A percentile compares a stretch with the other conserved stretches of the same genome.
phyloP scores from a whole-genome alignment of 352 stramenopile genomes.

The Phytophthora citricola region DNA sequence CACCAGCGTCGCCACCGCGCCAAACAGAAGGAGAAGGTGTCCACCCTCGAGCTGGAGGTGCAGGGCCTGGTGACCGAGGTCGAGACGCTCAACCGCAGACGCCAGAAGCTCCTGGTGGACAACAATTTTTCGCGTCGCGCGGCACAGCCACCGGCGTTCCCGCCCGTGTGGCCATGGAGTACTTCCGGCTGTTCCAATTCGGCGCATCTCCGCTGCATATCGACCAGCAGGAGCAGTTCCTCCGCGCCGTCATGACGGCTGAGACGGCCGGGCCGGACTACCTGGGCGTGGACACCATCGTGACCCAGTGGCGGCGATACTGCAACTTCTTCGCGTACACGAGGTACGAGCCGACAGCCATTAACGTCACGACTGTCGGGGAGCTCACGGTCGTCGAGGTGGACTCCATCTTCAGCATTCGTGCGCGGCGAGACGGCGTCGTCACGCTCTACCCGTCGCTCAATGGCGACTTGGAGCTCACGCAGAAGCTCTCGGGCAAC shows the following conservation, averaged over 20 bases:
- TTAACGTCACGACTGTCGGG: constrained; percentile 40
- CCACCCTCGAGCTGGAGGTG: constrained; percentile 53
- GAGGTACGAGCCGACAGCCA: constrained; percentile 37
- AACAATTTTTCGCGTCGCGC: constrained; percentile 46
- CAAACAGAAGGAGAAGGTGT: constrained; percentile 56
- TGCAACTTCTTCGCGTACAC: constrained; percentile 53
- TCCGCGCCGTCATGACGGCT: constrained; percentile 56
- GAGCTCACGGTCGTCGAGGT: constrained; percentile 58
- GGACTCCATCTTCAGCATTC: constrained; percentile 45
- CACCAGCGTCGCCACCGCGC: constrained; percentile 69
- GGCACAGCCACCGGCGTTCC: constrained; percentile 37
- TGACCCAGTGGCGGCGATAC: constrained; percentile 65
- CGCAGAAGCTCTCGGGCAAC: constrained; percentile 56
- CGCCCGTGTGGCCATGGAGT: constrained; percentile 51
- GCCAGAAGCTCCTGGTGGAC: constrained; percentile 39
- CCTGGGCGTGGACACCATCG: constrained; percentile 52
- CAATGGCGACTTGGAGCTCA: constrained; percentile 44
- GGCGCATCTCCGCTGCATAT: constrained; percentile 35
- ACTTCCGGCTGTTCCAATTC: constrained; percentile 62
- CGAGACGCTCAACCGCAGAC: constrained; percentile 35
- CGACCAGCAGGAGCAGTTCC: constrained; percentile 56
- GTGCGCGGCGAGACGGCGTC: constrained; percentile 49
- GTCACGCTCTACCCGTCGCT: constrained; percentile 54
- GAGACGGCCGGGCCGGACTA: constrained; percentile 59
- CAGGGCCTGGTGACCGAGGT: constrained; percentile 40